Conservation (phyloP, 176 grass and related monocot genomes). For the Aegilops bicornis region DNA sequence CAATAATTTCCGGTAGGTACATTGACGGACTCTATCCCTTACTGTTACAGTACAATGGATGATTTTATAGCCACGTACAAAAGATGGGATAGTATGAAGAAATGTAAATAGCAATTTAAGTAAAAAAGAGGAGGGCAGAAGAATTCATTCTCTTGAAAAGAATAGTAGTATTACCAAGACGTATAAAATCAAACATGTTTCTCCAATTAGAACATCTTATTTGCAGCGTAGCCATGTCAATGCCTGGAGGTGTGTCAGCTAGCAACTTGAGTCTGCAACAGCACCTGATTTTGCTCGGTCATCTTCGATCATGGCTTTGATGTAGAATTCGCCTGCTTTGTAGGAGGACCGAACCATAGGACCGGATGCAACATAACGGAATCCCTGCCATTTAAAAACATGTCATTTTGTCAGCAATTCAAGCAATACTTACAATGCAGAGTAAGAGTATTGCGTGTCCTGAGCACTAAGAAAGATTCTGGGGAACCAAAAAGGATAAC, state of each 20-base stretch:
- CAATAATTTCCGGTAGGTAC: background rate
- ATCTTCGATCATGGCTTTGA: conserved; percentile 93
- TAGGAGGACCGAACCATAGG: conserved; percentile 94
- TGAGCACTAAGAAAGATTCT: background rate
- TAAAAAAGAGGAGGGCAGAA: no score
- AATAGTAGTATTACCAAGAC: background rate
- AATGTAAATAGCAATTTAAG: background rate
- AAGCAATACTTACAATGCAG: background rate
- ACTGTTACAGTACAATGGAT: background rate
- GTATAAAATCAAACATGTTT: background rate
- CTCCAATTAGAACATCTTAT: conserved; percentile 21
- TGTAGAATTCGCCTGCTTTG: conserved; percentile 95
- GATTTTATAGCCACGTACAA: background rate
- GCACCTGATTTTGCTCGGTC: conserved; percentile 47
- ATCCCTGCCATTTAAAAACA: conserved; percentile 48
- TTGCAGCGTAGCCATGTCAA: conserved; percentile 34
- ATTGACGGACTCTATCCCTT: background rate
- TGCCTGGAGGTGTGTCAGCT: background rate
- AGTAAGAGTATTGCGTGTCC: background rate
- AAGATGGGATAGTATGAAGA: background rate
- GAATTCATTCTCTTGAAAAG: background rate
- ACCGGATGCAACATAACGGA: conserved; percentile 88
- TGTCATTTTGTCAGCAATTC: background rate
- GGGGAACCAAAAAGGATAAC: background rate
- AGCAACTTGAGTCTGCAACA: conserved; percentile 21